Base-by-base conservation (phyloP, 495 filamentous ascomycete genomes). In the Bryoglossum gracile region DNA sequence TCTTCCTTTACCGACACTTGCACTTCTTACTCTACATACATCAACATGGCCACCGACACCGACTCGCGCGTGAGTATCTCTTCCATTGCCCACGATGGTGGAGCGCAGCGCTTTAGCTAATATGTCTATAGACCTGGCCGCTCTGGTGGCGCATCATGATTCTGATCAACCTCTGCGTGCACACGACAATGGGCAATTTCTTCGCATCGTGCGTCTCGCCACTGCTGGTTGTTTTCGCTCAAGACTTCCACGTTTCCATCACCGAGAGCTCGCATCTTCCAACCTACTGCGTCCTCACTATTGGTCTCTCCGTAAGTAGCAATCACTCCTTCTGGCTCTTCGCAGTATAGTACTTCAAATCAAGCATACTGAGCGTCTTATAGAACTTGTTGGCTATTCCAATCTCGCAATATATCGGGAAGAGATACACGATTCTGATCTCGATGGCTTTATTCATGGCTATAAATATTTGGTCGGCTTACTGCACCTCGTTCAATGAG, bases 391-490 rank as follows among this genome's bases (percentile, higher is more conserved):
- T 4, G 21, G 21, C 41, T 4, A 8, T 43, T 3, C 41, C 41
- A n/a, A 14, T 14, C 3, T 21, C 30, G 41, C 10, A 26, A 28
- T 43, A 43, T 30, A 21, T 43, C 3, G 41, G 41, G 21, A 43
- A 43, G 41, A 43, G 41, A 43, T 43, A 43, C 23, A 30, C 41
- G 4, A 43, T 43, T 24, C 30, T 43, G 23, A 43, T 43, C 13
- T 43, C 41, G 3, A 43, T 43, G 41, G 23, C 23, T 8, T 13
- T 43, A 30, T 43, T 43, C 41, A 21, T 43, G 3, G 23, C 11
- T 11, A 28, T 24, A 3, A 43, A 43, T 14, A 43, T 43, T 19
- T 43, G 43, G 43, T 25, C 43, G 19, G 43, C 43, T 8, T 34
- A 46, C 4, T 25, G 26, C 33, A 25, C 33, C 19, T 34, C 43